A percentile compares a stretch with the other conserved stretches of the same genome.
Conservation (phyloP, 2,329 filamentous ascomycete species). For the Pseudocercospora crystallina region DNA sequence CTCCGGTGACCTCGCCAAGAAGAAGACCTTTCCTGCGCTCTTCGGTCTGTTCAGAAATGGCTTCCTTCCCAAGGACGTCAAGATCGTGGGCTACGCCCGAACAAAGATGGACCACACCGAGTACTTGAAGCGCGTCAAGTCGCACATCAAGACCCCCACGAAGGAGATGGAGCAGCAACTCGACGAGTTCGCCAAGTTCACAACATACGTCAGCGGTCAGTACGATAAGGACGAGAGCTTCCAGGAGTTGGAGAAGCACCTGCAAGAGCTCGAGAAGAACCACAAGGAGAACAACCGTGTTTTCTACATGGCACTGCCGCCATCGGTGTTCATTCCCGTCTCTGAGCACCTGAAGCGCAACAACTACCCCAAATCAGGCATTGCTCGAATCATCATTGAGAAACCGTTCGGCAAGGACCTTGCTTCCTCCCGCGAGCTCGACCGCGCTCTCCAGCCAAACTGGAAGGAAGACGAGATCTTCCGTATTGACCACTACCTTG, state of each 20-base stretch:
- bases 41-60: conserved; percentile 98
- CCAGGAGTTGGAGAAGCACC: conserved; percentile 76
- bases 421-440: conserved; percentile 86
- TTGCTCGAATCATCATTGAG: conserved; percentile 95
- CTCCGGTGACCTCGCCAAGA: conserved; percentile 97
- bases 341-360: conserved; percentile 96
- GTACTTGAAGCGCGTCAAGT: conserved; percentile 90
- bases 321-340: conserved; percentile 96
- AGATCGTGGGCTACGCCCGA: conserved; percentile 96
- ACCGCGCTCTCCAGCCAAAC: conserved; percentile 91
- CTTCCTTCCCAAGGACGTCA: conserved; percentile 93
- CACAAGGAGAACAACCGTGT: conserved; percentile 83
- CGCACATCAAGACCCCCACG: conserved; percentile 97
- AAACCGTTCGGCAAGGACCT: conserved; percentile 99
- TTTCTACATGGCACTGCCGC: conserved; percentile 99
- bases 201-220: conserved; percentile 93
- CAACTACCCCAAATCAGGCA: conserved; percentile 89
- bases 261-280: conserved; percentile 80
- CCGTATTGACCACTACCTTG: conserved; percentile 98
- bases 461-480: conserved; percentile 99
- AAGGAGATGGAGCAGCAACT: conserved; percentile 97
- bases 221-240: conserved; percentile 98
- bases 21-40: conserved; percentile 98
- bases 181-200: conserved; percentile 81
- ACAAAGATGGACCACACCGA: conserved; percentile 99